A percentile compares a stretch with the other conserved stretches of the same genome.
Conservation (phyloP, 1,284 basidiomycete genomes). For the Inonotus obliquus region DNA sequence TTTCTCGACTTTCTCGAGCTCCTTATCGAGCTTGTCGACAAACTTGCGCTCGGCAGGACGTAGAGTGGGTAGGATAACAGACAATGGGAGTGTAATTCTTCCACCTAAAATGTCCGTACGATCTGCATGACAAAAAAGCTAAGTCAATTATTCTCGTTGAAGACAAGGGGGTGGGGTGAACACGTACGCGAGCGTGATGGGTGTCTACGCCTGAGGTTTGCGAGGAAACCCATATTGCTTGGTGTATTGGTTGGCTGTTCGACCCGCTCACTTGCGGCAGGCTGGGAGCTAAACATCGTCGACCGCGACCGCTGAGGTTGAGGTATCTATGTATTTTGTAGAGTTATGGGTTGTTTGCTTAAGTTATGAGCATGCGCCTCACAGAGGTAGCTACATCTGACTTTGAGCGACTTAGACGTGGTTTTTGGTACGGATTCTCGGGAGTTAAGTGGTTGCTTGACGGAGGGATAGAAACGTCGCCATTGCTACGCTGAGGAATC, state of each 20-base stretch:
- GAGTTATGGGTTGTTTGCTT: background rate
- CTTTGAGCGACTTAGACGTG: conserved; percentile 1
- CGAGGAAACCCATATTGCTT: conserved; percentile 7
- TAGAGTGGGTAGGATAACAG: conserved; percentile 2
- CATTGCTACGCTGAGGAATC: background rate
- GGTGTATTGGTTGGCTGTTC: background rate
- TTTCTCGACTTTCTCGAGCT: conserved; percentile 77
- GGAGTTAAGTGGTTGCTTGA: background rate
- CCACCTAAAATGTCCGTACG: background rate
- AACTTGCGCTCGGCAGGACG: conserved; percentile 48
- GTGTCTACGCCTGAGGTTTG: conserved; percentile 10
- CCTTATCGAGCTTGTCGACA: conserved; percentile 67
- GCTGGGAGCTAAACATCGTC: background rate
- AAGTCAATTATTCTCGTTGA: background rate
- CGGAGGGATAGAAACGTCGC: background rate
- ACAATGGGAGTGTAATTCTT: conserved; percentile 5
- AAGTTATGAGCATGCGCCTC: background rate
- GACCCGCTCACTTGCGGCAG: background rate
- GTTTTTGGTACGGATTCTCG: background rate
- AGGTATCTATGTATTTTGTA: background rate
- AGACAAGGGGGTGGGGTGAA: background rate
- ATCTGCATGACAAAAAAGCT: background rate
- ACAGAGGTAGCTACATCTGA: conserved; percentile 1
- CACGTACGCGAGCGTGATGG: conserved; percentile 7
- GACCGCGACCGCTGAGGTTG: conserved; percentile 1